phyloP scores from a whole-genome alignment of 495 filamentous ascomycete genomes.

The Peziza echinospora region DNA sequence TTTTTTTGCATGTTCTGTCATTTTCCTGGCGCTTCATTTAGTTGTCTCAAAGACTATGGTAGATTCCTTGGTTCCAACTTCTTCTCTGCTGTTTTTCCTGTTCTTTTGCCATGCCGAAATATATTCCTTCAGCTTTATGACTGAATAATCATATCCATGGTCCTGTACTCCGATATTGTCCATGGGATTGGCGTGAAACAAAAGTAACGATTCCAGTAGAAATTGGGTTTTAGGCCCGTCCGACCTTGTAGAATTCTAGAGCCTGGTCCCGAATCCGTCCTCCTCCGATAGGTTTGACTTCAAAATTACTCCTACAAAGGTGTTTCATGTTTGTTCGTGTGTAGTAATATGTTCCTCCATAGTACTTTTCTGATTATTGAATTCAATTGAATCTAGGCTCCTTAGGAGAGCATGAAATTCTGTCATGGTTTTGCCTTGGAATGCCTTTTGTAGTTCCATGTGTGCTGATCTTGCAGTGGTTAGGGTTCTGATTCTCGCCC shows the following conservation, averaged over 20 bases:
- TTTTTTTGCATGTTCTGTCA: not conserved
- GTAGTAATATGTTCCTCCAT: not conserved
- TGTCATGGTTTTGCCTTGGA: not conserved
- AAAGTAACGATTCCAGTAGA: not conserved
- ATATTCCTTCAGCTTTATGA: not conserved
- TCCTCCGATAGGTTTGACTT: not conserved
- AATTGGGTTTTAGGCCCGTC: not conserved
- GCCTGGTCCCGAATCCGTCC: not conserved
- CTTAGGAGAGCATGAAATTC: not conserved
- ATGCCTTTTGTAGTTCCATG: not conserved
- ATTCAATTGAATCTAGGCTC: not conserved
- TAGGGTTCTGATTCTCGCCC: not conserved
- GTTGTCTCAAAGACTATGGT: not conserved
- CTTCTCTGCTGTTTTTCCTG: not conserved
- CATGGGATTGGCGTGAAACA: not conserved
- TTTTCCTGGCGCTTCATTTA: not conserved
- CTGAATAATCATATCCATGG: not conserved
- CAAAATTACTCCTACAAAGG: not conserved
- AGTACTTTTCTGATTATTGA: not conserved
- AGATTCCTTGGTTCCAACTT: not conserved
- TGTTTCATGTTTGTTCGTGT: not conserved
- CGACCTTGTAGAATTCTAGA: not conserved
- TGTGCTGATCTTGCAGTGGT: not conserved
- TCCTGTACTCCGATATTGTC: not conserved
- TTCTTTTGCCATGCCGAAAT: not conserved